Conservation (phyloP, 1,284 basidiomycete species). For the Farysia itapuensis region DNA sequence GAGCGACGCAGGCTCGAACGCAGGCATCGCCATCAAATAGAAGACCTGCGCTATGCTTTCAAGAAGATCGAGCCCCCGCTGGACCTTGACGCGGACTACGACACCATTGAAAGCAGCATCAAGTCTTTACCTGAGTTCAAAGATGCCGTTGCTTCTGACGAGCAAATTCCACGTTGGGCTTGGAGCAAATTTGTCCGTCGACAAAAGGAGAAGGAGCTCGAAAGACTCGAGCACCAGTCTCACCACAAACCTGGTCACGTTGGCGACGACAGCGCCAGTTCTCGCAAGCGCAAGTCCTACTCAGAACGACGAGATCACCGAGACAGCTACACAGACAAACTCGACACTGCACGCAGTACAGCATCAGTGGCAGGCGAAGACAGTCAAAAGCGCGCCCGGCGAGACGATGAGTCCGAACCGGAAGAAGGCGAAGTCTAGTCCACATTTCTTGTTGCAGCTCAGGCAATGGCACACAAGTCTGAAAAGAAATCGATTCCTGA, state of each 20-base stretch:
- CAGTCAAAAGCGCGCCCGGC: constrained; percentile 2
- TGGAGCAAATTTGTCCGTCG: constrained; percentile 54
- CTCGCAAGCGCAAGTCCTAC: constrained; percentile 14
- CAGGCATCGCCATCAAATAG: constrained; percentile 80
- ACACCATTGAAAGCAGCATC: constrained; percentile 14
- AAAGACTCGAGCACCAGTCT: not conserved
- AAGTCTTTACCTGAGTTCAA: constrained; percentile 23
- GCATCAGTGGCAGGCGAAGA: not conserved
- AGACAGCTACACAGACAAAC: not conserved
- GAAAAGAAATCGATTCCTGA: too few relatives aligned
- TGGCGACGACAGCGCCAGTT: not conserved
- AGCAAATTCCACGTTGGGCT: constrained; percentile 33
- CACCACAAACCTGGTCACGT: not conserved
- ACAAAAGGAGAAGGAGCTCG: constrained; percentile 36
- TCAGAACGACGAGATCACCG: not conserved
- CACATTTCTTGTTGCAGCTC: too few relatives aligned
- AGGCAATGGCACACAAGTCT: too few relatives aligned
- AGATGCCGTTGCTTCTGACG: constrained; percentile 28
- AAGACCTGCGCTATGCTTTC: constrained; percentile 92
- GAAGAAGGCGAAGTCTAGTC: constrained; percentile 36
- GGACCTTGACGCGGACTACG: constrained; percentile 30
- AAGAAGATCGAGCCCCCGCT: constrained; percentile 78
- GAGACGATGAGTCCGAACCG: constrained; percentile 14
- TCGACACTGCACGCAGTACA: not conserved
- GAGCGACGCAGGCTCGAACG: constrained; percentile 78